phyloP scores from a whole-genome alignment of 495 filamentous ascomycete genomes.

The Venustampulla echinocandica region DNA sequence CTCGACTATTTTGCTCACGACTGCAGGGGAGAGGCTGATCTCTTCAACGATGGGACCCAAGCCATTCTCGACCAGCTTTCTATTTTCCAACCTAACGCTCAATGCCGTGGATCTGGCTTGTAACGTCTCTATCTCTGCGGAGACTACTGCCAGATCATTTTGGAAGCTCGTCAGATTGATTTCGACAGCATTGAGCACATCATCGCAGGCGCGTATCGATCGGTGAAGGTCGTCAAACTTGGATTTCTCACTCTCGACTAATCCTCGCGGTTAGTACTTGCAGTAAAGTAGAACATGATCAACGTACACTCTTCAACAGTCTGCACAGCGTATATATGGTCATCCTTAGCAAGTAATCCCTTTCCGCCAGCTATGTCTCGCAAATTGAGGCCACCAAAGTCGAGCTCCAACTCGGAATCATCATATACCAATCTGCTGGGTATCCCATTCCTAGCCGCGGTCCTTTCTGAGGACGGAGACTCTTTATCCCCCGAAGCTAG shows the following conservation, averaged over 20 bases:
- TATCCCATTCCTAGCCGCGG: constrained; percentile 17
- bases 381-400: constrained; percentile 69
- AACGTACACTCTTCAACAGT: constrained; percentile 70
- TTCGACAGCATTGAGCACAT: constrained; percentile 89
- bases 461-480: constrained; percentile 12
- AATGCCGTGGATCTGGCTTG: constrained; percentile 77
- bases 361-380: constrained; percentile 54
- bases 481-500: constrained; percentile 39
- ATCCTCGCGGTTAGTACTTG: no score
- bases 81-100: constrained; percentile 81
- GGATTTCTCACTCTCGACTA: constrained; percentile 75
- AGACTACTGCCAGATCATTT: constrained; percentile 82
- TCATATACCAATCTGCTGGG: not conserved
- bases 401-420: constrained; percentile 51
- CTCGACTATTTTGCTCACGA: constrained; percentile 76
- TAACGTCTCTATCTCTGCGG: constrained; percentile 87
- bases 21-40: constrained; percentile 71
- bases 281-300: not conserved
- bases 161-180: constrained; percentile 85
- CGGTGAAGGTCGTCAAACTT: constrained; percentile 88
- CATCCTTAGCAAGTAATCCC: constrained; percentile 27
- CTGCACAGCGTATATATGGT: constrained; percentile 50
- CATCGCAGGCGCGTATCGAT: constrained; percentile 84
- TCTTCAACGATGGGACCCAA: constrained; percentile 89
- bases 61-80: constrained; percentile 78